A percentile compares a stretch with the other conserved stretches of the same genome.
Evolutionary conservation across 371 early-diverging fungal species (phyloP).

Genomic region (Actinomortierella wolfii): DNA sequence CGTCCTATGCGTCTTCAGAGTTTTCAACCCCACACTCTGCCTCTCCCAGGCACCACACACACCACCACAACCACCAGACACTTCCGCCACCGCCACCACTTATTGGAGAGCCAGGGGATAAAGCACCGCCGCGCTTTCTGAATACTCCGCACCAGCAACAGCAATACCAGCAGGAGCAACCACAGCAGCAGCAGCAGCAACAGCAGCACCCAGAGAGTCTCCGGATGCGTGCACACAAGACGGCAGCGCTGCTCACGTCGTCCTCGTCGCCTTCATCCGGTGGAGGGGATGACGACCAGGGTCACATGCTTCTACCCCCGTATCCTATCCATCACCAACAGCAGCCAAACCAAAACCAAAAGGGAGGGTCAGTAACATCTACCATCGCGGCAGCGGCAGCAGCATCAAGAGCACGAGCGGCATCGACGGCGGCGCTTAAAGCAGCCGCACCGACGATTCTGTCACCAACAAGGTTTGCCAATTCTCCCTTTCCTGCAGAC

Average conservation of each 20-base stretch:
- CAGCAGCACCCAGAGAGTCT: neutral
- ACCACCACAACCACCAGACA: no score
- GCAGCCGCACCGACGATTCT: neutral
- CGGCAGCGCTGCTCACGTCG: neutral
- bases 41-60: neutral
- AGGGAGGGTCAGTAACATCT: slow-evolving; percentile 3
- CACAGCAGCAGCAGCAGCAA: neutral
- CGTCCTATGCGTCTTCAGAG: no score
- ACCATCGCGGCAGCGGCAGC: slow-evolving; percentile 1
- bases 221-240: neutral
- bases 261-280: neutral
- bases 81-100: no score
- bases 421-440: no score
- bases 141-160: slow-evolving; percentile 1
- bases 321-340: no score
- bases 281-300: slow-evolving; percentile 1
- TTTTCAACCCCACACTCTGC: neutral
- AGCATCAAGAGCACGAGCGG: no score
- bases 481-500: neutral
- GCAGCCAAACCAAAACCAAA: slow-evolving; percentile 1
- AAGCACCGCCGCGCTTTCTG: neutral
- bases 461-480: neutral
- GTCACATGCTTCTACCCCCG: no score
- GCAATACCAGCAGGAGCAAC: slow-evolving; percentile 1
- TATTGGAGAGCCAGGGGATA: no score